Conservation (phyloP, 2,329 filamentous ascomycete genomes). For the Talaromyces sp. region DNA sequence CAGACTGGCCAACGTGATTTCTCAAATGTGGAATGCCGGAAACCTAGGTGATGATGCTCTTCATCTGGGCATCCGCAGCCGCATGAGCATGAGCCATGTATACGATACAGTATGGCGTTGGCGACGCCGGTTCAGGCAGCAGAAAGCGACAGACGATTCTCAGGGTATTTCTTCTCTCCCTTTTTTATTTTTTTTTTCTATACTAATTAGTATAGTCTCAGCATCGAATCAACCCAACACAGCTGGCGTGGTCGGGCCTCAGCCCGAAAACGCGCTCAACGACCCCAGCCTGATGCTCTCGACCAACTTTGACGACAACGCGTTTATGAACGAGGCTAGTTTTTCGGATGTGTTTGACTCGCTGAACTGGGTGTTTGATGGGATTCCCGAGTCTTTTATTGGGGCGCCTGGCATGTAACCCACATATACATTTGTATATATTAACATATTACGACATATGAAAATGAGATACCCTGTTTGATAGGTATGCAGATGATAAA, state of each 20-base stretch:
- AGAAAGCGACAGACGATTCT: conserved; percentile 56
- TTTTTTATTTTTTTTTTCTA: conserved; percentile 12
- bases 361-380: conserved; percentile 87
- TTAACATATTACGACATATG: background rate
- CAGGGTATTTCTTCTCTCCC: conserved; percentile 49
- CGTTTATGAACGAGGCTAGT: conserved; percentile 39
- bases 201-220: conserved; percentile 14
- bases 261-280: conserved; percentile 25
- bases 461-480: background rate
- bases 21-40: conserved; percentile 57
- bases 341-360: conserved; percentile 79
- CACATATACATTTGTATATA: background rate
- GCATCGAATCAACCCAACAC: conserved; percentile 34
- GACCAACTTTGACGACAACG: conserved; percentile 30
- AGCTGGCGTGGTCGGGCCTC: conserved; percentile 22
- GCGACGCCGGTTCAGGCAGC: conserved; percentile 60
- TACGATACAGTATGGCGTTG: conserved; percentile 64
- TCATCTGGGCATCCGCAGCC: conserved; percentile 57
- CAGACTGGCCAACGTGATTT: conserved; percentile 58
- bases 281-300: conserved; percentile 28
- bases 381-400: conserved; percentile 60
- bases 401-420: conserved; percentile 29
- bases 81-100: conserved; percentile 62
- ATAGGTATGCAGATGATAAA: background rate
- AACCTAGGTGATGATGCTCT: conserved; percentile 36